Evolutionary conservation across 371 early-diverging fungal species (phyloP), one percentile per base, ranked within the genome.

Genomic region (Mortierella polycephala): DNA sequence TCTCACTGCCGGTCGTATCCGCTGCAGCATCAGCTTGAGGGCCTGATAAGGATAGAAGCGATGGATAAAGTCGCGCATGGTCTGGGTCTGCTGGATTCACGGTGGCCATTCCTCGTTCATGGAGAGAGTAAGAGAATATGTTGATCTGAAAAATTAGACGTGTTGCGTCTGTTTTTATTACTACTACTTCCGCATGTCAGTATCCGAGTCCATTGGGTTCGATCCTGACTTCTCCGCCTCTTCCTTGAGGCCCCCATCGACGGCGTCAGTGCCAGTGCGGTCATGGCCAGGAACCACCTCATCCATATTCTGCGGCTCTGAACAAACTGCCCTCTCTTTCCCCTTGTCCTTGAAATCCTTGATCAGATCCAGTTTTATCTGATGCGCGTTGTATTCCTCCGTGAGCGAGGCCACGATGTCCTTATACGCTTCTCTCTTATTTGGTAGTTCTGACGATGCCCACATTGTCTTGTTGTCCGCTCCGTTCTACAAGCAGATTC

Each of bases 61-160:
- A 51, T 76, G 71, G 20, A 76, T 50, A 64, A 76, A 76, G 64
- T 76, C 71, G 60, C 71, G 62, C 75, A 75, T 75, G 8, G 44
- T 30, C 30, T 30, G 30, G 30, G 30, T 30, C 30, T 30, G 30
- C 4, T 30, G 30, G 30, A 30, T 30, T 30, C 30, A 30, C 30
- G 30, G 30, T 30, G 4, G 30, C 30, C 30, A 30, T 30, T 30
- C 4, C 30, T 30, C 30, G 30, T 4, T 30, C 30, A 30, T 30
- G 30, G 30, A 30, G 30, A 30, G 30, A 30, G 30, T 30, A 4
- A 30, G 30, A 30, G 30, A 30, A 30, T 30, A 4, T 30, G 30
- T 30, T 1, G 1, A 30, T 30, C 4, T 4, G 4, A 30, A 30
- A 30, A 30, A 30, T 30, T 30, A 30, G 30, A 30, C 30, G 4